Evolutionary conservation across 2,329 filamentous ascomycete species (phyloP).

Genomic region (Venturia nashicola): DNA sequence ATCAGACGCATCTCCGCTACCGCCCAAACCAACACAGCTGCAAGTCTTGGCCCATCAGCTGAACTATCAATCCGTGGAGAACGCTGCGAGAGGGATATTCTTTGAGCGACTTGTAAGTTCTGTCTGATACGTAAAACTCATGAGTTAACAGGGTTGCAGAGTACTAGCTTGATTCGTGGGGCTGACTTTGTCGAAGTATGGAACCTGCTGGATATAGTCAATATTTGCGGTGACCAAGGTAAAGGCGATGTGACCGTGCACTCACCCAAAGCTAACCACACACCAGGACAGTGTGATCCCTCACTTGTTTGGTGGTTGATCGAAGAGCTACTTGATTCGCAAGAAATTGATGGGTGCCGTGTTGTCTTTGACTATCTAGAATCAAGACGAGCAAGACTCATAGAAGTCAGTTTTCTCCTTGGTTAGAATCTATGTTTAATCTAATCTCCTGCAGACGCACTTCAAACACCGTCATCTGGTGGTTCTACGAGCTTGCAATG

Average conservation of each 20-base stretch:
- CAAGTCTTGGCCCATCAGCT: not conserved
- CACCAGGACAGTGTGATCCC: conserved; percentile 49
- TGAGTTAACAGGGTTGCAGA: not conserved
- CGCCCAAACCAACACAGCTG: conserved; percentile 21
- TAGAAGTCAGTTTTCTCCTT: conserved; percentile 43
- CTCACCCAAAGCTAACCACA: conserved; percentile 22
- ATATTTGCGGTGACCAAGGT: conserved; percentile 73
- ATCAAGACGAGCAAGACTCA: conserved; percentile 79
- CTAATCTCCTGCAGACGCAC: conserved; percentile 19
- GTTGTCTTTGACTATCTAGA: conserved; percentile 92
- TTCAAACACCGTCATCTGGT: conserved; percentile 49
- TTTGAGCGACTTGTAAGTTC: not conserved
- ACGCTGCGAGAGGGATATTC: conserved; percentile 38
- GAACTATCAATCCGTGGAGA: conserved; percentile 53
- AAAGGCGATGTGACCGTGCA: conserved; percentile 31
- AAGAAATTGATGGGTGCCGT: conserved; percentile 84
- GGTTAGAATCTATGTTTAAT: not conserved
- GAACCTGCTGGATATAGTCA: conserved; percentile 89
- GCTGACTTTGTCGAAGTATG: conserved; percentile 73
- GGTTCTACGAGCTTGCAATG: conserved; percentile 89
- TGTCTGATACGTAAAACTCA: not conserved
- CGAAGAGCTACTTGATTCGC: conserved; percentile 90
- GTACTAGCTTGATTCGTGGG: conserved; percentile 6
- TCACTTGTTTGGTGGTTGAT: conserved; percentile 80
- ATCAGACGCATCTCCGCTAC: conserved; percentile 12